phyloP scores from a whole-genome alignment of 1,284 basidiomycete species.

The Tylopilus sp. region DNA sequence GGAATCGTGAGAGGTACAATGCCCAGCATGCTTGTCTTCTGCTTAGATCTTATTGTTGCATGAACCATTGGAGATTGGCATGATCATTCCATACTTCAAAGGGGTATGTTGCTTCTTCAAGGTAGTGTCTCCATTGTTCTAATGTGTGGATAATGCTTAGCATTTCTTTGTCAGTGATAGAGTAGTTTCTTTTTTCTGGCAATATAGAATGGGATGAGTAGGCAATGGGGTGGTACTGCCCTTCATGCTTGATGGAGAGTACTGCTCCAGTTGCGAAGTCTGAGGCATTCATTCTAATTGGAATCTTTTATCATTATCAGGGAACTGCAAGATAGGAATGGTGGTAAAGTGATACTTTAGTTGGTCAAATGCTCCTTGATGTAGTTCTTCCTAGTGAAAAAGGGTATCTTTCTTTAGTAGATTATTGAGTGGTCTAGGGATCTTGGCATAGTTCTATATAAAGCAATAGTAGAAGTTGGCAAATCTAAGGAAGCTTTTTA shows the following conservation, averaged over 20 bases:
- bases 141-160: background rate
- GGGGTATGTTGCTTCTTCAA: too few relatives aligned
- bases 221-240: background rate
- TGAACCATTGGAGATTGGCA: too few relatives aligned
- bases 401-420: background rate
- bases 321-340: background rate
- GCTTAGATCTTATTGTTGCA: too few relatives aligned
- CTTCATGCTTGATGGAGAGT: background rate
- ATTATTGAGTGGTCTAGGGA: background rate
- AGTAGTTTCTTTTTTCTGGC: background rate
- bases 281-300: background rate
- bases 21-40: too few relatives aligned
- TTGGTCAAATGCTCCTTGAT: background rate
- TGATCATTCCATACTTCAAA: too few relatives aligned
- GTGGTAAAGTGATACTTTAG: background rate
- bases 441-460: background rate
- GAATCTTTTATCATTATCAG: background rate
- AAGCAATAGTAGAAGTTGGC: background rate
- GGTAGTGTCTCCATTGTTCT: too few relatives aligned
- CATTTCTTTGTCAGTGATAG: background rate
- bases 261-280: background rate
- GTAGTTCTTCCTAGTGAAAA: background rate
- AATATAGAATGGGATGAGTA: background rate
- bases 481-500: background rate
- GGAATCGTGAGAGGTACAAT: too few relatives aligned